Base-by-base conservation (phyloP, 2,329 filamentous ascomycete species). In the Colletotrichum australisinense region DNA sequence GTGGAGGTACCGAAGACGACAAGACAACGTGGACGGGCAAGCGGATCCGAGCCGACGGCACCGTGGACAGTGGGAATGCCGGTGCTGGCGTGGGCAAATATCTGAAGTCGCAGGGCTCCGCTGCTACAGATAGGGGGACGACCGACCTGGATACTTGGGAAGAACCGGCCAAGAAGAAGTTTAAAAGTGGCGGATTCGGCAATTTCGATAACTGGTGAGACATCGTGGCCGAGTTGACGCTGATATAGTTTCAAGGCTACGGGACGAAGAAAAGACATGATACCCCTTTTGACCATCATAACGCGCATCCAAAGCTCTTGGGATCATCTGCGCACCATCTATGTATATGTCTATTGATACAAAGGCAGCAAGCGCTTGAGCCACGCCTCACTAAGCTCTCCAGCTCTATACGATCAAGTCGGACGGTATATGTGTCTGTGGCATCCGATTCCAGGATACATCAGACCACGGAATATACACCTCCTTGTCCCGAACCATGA, bases 21-120 rank as follows among this genome's bases (percentile, higher is more conserved):
- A 91, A 90, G 80, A 93, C 94, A 2, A 99, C 97, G 3, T 99
- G 97, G 97, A 98, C 97, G 3, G 97, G 97, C 4, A 99, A 98
- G 85, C 88, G 95, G 53, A 91, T 99, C 63, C 87, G 95, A 30
- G 88, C 86, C 1, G 90, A 93, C 78, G 93, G 91, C 1, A 90
- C 87, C 0, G 86, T 91, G 1, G 88, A 88, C 1, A 80, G 81
- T 32, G 81, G 79, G 16, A 83, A 83, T 32, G 81, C 82, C 16
- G 82, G 82, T 12, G 85, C 84, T 7, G 84, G 83, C 5, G 91
- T 91, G 14, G 97, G 96, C 8, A 98, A 96, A 82, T 98, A 98
- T 81, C 83, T 99, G 64, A 81, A 56, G 55, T 77, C 80, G 42
- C 76, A 76, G 56, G 68, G 79, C 30, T 75, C 80, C 64, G 75